These are phyloP conservation scores for Aspergillus campestris DNA, from an alignment of 495 filamentous ascomycete genomes.

Conservation along the genomic window DNA sequence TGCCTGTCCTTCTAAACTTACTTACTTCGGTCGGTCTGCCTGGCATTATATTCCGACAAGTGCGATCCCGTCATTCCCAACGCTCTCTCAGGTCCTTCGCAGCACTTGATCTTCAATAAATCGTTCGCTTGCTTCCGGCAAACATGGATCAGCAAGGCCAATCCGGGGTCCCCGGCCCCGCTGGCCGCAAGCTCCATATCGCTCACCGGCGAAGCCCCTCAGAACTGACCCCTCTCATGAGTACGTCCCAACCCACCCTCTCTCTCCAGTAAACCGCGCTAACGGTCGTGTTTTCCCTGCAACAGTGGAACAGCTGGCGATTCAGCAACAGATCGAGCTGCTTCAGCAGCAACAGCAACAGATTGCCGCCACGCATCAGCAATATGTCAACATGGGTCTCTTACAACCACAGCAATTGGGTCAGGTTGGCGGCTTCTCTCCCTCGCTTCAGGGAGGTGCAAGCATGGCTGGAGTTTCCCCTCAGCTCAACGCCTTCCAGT, in stretches of 20 bases:
- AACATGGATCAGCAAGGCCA: constrained; percentile 81
- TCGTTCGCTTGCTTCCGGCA: constrained; percentile 14
- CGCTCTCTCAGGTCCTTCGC: constrained; percentile 9
- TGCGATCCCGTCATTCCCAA: constrained; percentile 2
- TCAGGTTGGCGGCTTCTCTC: constrained; percentile 58
- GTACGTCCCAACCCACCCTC: constrained; percentile 53
- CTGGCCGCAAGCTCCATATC: constrained; percentile 90
- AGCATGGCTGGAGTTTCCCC: constrained; percentile 67
- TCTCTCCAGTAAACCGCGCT: constrained; percentile 1
- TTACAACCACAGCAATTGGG: constrained; percentile 75
- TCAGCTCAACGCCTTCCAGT: constrained; percentile 79
- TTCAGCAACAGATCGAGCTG: constrained; percentile 97
- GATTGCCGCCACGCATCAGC: constrained; percentile 89
- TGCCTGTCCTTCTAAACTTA: constrained; percentile 14
- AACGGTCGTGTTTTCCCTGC: not conserved
- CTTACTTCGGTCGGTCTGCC: constrained; percentile 20
- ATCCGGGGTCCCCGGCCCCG: constrained; percentile 67
- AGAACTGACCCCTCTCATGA: constrained; percentile 96
- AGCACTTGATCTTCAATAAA: constrained; percentile 4
- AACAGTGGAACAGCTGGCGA: constrained; percentile 93
- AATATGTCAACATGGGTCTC: constrained; percentile 96
- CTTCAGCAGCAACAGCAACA: constrained; percentile 98
- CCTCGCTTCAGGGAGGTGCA: constrained; percentile 51
- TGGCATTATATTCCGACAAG: constrained; percentile 2
- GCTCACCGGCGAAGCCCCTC: constrained; percentile 96